Evolutionary conservation across 1,139 yeast genomes (phyloP).

Genomic region (Chernovozyma aurita): DNA sequence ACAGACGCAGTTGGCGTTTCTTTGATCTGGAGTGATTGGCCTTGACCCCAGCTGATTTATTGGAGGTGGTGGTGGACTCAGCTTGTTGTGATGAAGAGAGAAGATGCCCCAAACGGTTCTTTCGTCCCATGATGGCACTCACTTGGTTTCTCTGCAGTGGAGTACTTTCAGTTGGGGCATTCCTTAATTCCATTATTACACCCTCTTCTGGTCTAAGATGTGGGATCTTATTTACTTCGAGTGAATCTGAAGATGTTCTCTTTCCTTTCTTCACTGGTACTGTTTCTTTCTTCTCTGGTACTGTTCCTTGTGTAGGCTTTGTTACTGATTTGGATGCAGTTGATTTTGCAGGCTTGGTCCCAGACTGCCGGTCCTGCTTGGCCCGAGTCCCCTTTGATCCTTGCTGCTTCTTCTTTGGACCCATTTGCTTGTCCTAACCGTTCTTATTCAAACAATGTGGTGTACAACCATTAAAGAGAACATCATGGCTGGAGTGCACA

Average conservation of each 20-base stretch:
- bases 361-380: background rate
- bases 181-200: no score
- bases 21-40: background rate
- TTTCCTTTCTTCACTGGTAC: background rate
- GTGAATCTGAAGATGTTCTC: background rate
- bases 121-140: constrained; percentile 13
- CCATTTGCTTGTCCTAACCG: constrained; percentile 7
- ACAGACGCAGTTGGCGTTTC: constrained; percentile 9
- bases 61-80: background rate
- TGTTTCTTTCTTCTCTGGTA: background rate
- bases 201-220: no score
- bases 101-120: constrained; percentile 24
- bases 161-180: no score
- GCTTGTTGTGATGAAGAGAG: constrained; percentile 14
- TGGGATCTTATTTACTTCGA: background rate
- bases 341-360: background rate
- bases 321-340: background rate
- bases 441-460: background rate
- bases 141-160: constrained; percentile 8
- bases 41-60: constrained; percentile 1
- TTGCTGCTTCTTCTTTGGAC: constrained; percentile 11
- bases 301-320: background rate
- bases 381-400: constrained; percentile 1
- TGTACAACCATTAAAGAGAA: background rate
- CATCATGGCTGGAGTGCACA: constrained; percentile 8